A percentile compares a stretch with the other conserved stretches of the same genome.
Evolutionary conservation across 164 flowering plant species (phyloP).

Genomic region (Umbellularia californica): DNA sequence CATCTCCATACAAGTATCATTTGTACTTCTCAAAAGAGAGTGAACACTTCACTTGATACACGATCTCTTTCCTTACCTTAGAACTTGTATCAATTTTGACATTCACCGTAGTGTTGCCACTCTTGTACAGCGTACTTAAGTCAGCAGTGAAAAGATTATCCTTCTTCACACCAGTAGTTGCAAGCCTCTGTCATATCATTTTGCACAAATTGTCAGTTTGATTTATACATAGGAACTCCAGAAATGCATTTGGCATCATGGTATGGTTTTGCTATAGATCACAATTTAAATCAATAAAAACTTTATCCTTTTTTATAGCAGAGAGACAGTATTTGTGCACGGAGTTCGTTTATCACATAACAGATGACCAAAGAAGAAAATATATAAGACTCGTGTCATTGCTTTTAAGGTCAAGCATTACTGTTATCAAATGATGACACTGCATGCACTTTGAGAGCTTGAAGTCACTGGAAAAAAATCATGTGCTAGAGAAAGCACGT

Average conservation of each 20-base stretch:
- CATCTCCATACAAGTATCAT: neutral
- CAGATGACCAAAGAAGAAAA: too few species aligned
- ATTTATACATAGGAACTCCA: neutral
- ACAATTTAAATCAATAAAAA: neutral
- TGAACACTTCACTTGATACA: neutral
- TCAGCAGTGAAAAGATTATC: slow-evolving; percentile 66
- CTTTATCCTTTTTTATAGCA: neutral
- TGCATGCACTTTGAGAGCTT: too few species aligned
- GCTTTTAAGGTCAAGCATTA: too few species aligned
- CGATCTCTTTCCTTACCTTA: slow-evolving; percentile 43
- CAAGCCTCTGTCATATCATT: slow-evolving; percentile 45
- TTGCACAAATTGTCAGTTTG: neutral
- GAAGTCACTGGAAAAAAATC: too few species aligned
- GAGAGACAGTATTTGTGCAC: too few species aligned
- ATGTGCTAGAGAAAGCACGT: too few species aligned
- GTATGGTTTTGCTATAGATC: neutral
- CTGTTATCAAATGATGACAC: too few species aligned
- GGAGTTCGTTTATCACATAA: too few species aligned
- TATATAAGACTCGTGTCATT: too few species aligned
- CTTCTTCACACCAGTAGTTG: slow-evolving; percentile 60
- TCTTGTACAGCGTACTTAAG: slow-evolving; percentile 48
- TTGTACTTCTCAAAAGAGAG: too few species aligned
- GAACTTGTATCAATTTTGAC: slow-evolving; percentile 70
- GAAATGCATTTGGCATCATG: neutral
- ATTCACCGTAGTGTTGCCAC: slow-evolving; percentile 52